These are phyloP conservation scores for Climacium dendroides DNA, from an alignment of 225 moss, liverwort and hornwort species.

Conservation along the genomic window DNA sequence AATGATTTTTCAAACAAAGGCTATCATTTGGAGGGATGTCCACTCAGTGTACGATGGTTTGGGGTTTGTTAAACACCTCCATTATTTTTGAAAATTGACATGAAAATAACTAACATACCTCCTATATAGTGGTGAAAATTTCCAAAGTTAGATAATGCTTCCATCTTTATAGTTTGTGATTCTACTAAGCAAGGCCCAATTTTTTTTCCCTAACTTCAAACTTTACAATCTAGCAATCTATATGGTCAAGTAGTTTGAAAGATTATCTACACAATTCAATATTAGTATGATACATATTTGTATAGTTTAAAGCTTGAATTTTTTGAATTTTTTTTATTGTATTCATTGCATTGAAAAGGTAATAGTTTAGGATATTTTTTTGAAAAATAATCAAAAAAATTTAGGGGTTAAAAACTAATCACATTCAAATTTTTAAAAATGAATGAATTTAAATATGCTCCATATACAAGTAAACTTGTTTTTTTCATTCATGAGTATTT, in stretches of 20 bases:
- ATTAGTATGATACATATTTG: background rate
- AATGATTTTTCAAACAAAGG: background rate
- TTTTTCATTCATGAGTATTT: too few relatives aligned
- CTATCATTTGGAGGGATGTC: rapidly evolving
- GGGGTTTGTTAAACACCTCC: background rate
- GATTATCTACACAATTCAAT: background rate
- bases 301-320: background rate
- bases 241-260: background rate
- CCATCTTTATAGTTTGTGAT: background rate
- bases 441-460: too few relatives aligned
- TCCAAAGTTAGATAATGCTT: too few relatives aligned
- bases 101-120: too few relatives aligned
- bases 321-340: background rate
- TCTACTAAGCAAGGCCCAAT: background rate
- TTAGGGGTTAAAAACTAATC: too few relatives aligned
- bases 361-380: background rate
- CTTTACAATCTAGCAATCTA: background rate
- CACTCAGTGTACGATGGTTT: rapidly evolving
- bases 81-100: background rate
- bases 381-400: background rate
- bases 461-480: too few relatives aligned
- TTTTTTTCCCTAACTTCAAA: background rate
- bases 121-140: background rate
- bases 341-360: background rate
- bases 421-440: too few relatives aligned